Evolutionary conservation across 257 asterid species (phyloP), one percentile per base, ranked within the genome.

Genomic region (Lantana camara): DNA sequence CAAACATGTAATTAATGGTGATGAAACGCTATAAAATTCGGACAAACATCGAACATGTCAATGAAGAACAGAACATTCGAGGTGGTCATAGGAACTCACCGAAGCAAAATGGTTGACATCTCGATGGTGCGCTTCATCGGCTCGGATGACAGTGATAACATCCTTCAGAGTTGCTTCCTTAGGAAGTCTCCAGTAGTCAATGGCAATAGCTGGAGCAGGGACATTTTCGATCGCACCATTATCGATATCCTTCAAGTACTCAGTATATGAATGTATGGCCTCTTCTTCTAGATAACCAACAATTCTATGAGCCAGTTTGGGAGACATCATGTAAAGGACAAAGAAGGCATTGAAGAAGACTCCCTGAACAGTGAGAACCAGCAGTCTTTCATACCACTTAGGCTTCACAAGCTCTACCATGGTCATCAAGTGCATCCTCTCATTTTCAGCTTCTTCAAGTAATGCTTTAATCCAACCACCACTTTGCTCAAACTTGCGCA

Each of bases 31-130:
- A n/a, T n/a, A n/a, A n/a, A n/a, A n/a, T n/a, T n/a, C n/a, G n/a
- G n/a, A n/a, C n/a, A n/a, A n/a, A n/a, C n/a, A n/a, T n/a, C n/a
- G n/a, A n/a, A n/a, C n/a, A n/a, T n/a, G 30, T 10, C 6, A 49
- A 49, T 19, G 20, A 15, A 57, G 40, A 56, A 20, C 20, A 62
- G 23, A 20, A 19, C 19, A 56, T 5, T 24, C 8, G 29, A 63
- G 54, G 51, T 30, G 63, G 42, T 37, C 22, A 49, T 49, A 4
- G 70, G 66, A 45, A 77, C 94, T 86, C 66, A 91, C 98, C 11
- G 98, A 89, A 64, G 98, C 96, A 73, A 89, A 89, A 80, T 91
- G 98, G 80, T 91, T 91, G 83, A 91, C 98, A 60, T 91, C 98
- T 9, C 96, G 90, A 59, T 91, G 98, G 74, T 91, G 98, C 63